Percentiles rank a stretch among this genome's conserved stretches.
These are phyloP conservation scores for Rutstroemia sp. DNA, from an alignment of 2,329 filamentous ascomycete genomes.

Conservation along the genomic window DNA sequence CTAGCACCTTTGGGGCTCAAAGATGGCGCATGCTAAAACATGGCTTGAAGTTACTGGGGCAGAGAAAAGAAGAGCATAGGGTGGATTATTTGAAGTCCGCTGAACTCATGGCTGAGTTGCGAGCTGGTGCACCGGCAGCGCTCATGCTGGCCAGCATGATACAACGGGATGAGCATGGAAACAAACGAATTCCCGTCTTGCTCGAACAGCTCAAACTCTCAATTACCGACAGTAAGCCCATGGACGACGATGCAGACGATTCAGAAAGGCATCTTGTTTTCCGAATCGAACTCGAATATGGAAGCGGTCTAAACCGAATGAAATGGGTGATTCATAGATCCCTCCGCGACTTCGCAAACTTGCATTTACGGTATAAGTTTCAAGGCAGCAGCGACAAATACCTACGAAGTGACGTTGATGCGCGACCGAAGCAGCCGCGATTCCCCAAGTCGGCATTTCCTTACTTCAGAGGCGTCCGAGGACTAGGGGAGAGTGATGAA, in stretches of 20 bases:
- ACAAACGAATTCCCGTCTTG: constrained; percentile 88
- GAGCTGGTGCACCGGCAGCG: constrained; percentile 86
- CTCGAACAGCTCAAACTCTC: constrained; percentile 89
- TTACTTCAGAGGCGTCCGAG: constrained; percentile 74
- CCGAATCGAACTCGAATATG: constrained; percentile 90
- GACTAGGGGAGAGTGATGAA: constrained; percentile 73
- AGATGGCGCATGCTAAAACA: constrained; percentile 93
- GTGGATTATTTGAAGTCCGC: constrained; percentile 94
- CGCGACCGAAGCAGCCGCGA: constrained; percentile 72
- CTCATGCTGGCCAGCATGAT: constrained; percentile 97
- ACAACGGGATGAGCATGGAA: constrained; percentile 91
- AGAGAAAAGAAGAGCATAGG: constrained; percentile 73
- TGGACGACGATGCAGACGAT: constrained; percentile 45
- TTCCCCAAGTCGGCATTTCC: constrained; percentile 88
- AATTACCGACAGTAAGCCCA: constrained; percentile 70
- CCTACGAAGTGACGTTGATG: constrained; percentile 55
- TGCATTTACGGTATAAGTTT: constrained; percentile 90
- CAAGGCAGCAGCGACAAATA: constrained; percentile 79
- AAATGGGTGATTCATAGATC: constrained; percentile 88
- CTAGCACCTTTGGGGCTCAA: constrained; percentile 67
- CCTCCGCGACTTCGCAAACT: constrained; percentile 80
- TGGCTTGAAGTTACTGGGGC: constrained; percentile 70
- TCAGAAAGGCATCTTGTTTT: constrained; percentile 72
- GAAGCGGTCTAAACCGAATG: constrained; percentile 92
- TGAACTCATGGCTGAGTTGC: constrained; percentile 89